Base-by-base conservation (phyloP, 2,329 filamentous ascomycete species). In the Bertia moriformis region DNA sequence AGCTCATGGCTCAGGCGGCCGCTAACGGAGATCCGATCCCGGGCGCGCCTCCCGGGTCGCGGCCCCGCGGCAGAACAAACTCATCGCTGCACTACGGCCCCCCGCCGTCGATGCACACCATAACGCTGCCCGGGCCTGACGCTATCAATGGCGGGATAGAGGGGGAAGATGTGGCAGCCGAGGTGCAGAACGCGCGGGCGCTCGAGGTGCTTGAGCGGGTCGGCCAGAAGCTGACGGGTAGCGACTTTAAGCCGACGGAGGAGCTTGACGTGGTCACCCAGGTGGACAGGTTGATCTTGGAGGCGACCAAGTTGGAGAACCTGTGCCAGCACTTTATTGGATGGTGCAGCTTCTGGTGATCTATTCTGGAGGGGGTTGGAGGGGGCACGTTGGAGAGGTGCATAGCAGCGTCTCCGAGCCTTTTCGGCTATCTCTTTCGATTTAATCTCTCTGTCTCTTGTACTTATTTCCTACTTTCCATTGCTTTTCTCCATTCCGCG, bases 321-420 rank as follows among this genome's bases (percentile, higher is more conserved):
- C 66, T 96, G 44, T 98, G 91, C 57, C 91, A 96, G 67, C 91
- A 96, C 65, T 98, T 95, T 58, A 94, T 96, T 50, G 91, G 91
- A 46, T 96, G 88, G 88, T 96, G 88, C 62, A 93, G 85, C 61
- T 96, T 95, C 70, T 96, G 88, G 88, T 96, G 61, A 54, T n/a
- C n/a, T n/a, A n/a, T n/a, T n/a, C n/a, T n/a, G n/a, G n/a, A n/a
- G n/a, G n/a, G n/a, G n/a, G n/a, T n/a, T n/a, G n/a, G 24, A 10
- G 10, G 10, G n/a, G n/a, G n/a, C n/a, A 10, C n/a, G 10, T n/a
- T 29, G 24, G 24, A 29, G 24, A 10, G 10, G 10, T 29, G n/a
- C n/a, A n/a, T n/a, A n/a, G n/a, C n/a, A n/a, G n/a, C n/a, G n/a
- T n/a, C n/a, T n/a, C n/a, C n/a, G n/a, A n/a, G n/a, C n/a, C n/a